Conservation (phyloP, 2,329 filamentous ascomycete species). For the Diplodia intermedia region DNA sequence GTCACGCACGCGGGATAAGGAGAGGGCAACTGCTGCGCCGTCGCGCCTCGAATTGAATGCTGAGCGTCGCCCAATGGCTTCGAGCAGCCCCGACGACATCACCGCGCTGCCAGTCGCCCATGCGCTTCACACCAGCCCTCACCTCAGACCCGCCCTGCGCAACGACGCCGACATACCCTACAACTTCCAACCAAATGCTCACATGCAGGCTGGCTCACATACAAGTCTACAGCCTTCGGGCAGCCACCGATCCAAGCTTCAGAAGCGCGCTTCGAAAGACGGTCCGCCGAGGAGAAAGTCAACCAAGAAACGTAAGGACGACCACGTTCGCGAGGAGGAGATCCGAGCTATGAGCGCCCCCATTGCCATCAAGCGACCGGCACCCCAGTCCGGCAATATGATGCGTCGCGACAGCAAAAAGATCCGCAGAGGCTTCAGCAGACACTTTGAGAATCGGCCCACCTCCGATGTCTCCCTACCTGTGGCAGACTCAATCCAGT, state of each 20-base stretch:
- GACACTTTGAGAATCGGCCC: conserved; percentile 64
- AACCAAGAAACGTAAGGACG: conserved; percentile 75
- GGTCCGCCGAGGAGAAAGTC: conserved; percentile 70
- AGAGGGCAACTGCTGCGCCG: conserved; percentile 19
- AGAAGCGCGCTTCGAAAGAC: conserved; percentile 63
- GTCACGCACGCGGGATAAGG: conserved; percentile 29
- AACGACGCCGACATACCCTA: conserved; percentile 53
- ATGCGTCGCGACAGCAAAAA: conserved; percentile 72
- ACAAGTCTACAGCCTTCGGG: conserved; percentile 44
- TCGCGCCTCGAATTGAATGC: conserved; percentile 26
- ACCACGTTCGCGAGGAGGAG: conserved; percentile 82
- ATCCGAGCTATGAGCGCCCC: conserved; percentile 82
- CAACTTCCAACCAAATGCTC: conserved; percentile 48
- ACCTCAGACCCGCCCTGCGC: conserved; percentile 53
- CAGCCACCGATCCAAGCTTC: conserved; percentile 53
- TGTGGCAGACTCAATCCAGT: conserved; percentile 74
- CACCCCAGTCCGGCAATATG: conserved; percentile 64
- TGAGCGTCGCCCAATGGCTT: conserved; percentile 28
- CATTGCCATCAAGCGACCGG: conserved; percentile 68
- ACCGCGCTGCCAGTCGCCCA: conserved; percentile 54
- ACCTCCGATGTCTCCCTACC: conserved; percentile 78
- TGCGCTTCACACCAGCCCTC: conserved; percentile 54
- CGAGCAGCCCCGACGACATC: conserved; percentile 52
- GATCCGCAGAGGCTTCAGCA: conserved; percentile 62
- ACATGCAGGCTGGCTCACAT: conserved; percentile 42